phyloP scores from a whole-genome alignment of 768 basidiomycete species.

The Chalciporus pseudorubinellus region DNA sequence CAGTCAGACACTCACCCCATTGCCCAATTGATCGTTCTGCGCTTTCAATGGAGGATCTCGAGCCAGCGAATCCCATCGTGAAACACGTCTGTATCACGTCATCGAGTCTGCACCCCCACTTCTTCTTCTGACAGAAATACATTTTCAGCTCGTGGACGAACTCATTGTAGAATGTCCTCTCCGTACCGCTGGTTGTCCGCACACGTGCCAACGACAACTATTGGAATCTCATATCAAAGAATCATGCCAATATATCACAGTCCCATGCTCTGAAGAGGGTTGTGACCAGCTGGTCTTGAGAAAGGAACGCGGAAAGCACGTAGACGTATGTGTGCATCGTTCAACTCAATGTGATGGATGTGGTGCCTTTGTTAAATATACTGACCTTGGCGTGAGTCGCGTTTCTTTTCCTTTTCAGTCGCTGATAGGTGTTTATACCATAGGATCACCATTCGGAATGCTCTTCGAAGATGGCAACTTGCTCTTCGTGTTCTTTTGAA shows the following conservation, averaged over 20 bases:
- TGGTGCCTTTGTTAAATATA: slow-evolving; percentile 31
- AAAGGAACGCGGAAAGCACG: slow-evolving; percentile 46
- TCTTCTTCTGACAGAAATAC: slow-evolving; percentile 6
- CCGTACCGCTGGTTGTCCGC: slow-evolving; percentile 53
- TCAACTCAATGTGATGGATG: slow-evolving; percentile 41
- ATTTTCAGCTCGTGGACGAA: slow-evolving; percentile 75
- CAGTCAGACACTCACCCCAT: slow-evolving; percentile 62
- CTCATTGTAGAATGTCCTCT: slow-evolving; percentile 71
- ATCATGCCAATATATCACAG: slow-evolving; percentile 55
- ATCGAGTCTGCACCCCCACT: slow-evolving; percentile 2
- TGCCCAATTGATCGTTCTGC: slow-evolving; percentile 85
- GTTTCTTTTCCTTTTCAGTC: neutral
- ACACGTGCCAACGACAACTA: slow-evolving; percentile 66
- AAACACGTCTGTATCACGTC: slow-evolving; percentile 43
- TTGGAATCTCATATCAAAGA: slow-evolving; percentile 62
- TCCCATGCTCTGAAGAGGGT: slow-evolving; percentile 46
- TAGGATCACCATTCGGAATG: slow-evolving; percentile 43
- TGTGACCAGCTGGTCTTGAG: slow-evolving; percentile 46
- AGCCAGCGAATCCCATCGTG: slow-evolving; percentile 70
- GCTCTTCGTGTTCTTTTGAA: slow-evolving; percentile 41
- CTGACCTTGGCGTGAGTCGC: slow-evolving; percentile 38
- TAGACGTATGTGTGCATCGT: slow-evolving; percentile 36
- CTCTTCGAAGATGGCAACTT: slow-evolving; percentile 34
- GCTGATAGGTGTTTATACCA: neutral
- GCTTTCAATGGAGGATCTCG: slow-evolving; percentile 55